Conservation (phyloP, 2,329 filamentous ascomycete genomes). For the Didymella lethalis region DNA sequence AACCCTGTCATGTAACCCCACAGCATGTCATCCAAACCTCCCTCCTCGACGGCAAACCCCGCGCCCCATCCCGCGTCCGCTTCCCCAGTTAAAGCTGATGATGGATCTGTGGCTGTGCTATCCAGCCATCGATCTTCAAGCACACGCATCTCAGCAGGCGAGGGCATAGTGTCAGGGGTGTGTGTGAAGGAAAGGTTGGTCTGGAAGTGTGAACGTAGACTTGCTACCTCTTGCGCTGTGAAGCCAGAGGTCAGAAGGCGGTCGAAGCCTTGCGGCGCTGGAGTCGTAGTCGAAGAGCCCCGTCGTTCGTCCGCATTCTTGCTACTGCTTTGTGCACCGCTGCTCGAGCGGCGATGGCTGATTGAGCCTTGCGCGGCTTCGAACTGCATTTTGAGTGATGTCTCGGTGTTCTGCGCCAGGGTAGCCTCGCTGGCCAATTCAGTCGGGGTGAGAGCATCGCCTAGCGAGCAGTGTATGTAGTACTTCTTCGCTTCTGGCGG, state of each 20-base stretch:
- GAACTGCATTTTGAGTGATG: conserved; percentile 44
- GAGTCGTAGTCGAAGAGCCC: conserved; percentile 54
- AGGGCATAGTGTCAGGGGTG: conserved; percentile 89
- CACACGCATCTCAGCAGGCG: conserved; percentile 73
- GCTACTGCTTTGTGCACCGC: conserved; percentile 19
- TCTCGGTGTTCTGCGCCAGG: conserved; percentile 50
- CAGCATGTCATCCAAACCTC: conserved; percentile 82
- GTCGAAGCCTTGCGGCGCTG: conserved; percentile 82
- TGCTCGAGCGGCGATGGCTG: conserved; percentile 29
- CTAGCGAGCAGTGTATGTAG: conserved; percentile 96
- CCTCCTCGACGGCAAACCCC: conserved; percentile 63
- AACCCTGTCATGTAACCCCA: conserved; percentile 91
- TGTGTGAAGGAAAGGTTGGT: conserved; percentile 82
- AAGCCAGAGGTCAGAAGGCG: conserved; percentile 83
- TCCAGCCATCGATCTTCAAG: conserved; percentile 95
- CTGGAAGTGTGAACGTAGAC: conserved; percentile 86
- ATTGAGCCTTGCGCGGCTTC: conserved; percentile 25
- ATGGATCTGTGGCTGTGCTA: conserved; percentile 56
- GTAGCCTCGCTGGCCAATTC: conserved; percentile 75
- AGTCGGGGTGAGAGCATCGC: conserved; percentile 69
- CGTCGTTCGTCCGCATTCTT: conserved; percentile 26
- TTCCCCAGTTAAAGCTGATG: conserved; percentile 50
- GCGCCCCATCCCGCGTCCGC: conserved; percentile 58
- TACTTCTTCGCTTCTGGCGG: conserved; percentile 61
- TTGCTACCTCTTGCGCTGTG: conserved; percentile 80